Percentiles rank a stretch among this genome's conserved stretches.
Evolutionary conservation across 805 yeast genomes (phyloP).

Genomic region (Kregervanrija fluxuum): DNA sequence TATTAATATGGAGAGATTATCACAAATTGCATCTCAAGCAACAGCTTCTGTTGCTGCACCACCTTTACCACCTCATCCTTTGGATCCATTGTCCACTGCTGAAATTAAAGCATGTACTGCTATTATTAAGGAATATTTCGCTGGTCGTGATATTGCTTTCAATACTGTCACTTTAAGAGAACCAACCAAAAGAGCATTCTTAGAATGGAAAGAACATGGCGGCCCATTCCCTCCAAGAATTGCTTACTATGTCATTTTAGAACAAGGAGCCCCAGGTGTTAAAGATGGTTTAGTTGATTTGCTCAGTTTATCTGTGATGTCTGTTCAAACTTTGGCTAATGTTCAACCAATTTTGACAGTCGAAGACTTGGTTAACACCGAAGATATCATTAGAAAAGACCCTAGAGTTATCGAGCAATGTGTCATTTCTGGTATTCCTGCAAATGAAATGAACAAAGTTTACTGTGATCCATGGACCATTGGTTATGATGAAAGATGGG

Average conservation of each 20-base stretch:
- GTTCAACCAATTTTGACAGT: constrained; percentile 73
- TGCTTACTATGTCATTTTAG: constrained; percentile 59
- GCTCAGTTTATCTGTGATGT: constrained; percentile 37
- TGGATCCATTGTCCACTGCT: constrained; percentile 60
- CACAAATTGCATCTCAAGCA: constrained; percentile 56
- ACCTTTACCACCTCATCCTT: constrained; percentile 53
- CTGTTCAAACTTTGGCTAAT: constrained; percentile 44
- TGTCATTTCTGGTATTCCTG: constrained; percentile 60
- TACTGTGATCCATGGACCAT: constrained; percentile 66
- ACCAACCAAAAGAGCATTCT: constrained; percentile 57
- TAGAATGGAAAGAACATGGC: constrained; percentile 55
- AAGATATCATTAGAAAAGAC: constrained; percentile 59
- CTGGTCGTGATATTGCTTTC: constrained; percentile 42
- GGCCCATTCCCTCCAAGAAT: constrained; percentile 63
- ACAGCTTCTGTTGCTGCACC: constrained; percentile 49
- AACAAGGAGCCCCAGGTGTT: constrained; percentile 51
- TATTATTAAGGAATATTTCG: constrained; percentile 41
- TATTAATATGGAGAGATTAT: constrained; percentile 51
- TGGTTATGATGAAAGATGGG: constrained; percentile 67
- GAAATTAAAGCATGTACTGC: constrained; percentile 57
- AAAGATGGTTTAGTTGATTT: constrained; percentile 68
- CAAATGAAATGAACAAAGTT: constrained; percentile 48
- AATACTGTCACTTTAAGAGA: constrained; percentile 67
- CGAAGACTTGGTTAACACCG: constrained; percentile 56
- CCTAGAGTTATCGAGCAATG: constrained; percentile 70